Evolutionary conservation across 2,329 filamentous ascomycete species (phyloP).

Genomic region (Alternaria sp.): DNA sequence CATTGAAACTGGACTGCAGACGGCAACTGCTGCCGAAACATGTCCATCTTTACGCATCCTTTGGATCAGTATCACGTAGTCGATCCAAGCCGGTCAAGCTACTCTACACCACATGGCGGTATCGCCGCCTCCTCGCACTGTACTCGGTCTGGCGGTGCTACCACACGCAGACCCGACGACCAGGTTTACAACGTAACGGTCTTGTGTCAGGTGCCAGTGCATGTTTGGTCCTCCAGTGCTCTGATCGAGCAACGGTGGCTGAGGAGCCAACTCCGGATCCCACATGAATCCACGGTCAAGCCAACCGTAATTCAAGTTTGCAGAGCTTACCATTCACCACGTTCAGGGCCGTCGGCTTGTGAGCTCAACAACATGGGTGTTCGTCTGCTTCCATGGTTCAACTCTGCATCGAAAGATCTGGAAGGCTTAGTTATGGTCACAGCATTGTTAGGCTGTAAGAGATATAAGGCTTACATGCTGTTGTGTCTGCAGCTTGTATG

Average conservation of each 20-base stretch:
- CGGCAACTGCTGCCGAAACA: not conserved
- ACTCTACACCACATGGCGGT: constrained; percentile 34
- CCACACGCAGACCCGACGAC: constrained; percentile 40
- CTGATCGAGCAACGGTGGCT: constrained; percentile 2
- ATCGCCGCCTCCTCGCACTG: constrained; percentile 18
- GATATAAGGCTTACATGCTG: constrained; percentile 15
- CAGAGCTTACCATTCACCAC: not conserved
- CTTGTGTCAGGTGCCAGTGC: constrained; percentile 42
- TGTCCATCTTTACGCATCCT: not conserved
- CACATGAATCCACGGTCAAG: constrained; percentile 5
- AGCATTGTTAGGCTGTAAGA: constrained; percentile 22
- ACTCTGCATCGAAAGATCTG: constrained; percentile 25
- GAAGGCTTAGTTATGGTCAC: constrained; percentile 29
- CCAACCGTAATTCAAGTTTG: not conserved
- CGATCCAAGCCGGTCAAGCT: constrained; percentile 18
- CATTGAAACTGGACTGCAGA: not conserved
- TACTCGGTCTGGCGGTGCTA: constrained; percentile 34
- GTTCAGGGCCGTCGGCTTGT: not conserved
- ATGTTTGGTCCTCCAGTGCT: constrained; percentile 30
- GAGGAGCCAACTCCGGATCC: not conserved
- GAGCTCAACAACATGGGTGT: not conserved
- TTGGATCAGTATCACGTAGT: constrained; percentile 5
- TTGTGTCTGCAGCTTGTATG: constrained; percentile 25
- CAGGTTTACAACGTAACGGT: constrained; percentile 40
- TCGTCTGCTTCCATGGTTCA: constrained; percentile 2